Base-by-base conservation (phyloP, 2,329 filamentous ascomycete species). In the Alternaria arborescens region DNA sequence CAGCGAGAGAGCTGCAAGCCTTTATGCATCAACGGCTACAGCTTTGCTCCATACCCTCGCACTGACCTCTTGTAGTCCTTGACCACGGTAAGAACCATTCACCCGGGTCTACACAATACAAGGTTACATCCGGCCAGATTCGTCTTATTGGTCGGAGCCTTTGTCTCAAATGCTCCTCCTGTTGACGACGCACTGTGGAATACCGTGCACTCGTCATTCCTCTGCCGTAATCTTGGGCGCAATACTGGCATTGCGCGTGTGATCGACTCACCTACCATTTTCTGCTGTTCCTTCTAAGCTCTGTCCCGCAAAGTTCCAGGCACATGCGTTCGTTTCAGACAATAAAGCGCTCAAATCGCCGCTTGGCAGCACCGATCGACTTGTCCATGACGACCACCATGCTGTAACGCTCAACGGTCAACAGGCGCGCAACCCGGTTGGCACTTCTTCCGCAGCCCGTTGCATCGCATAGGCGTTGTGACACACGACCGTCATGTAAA, bases 21-120 rank as follows among this genome's bases (percentile, higher is more conserved):
- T 26, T 51, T 26, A 58, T 60, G 58, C 61, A 58, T 38, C 16
- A 46, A 64, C 53, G 50, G 52, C 53, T 65, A 62, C 55, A 44
- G n/a, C 41, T 47, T 65, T 14, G n/a, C 52, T 51, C 53, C 43
- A 55, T 41, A 16, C 48, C 54, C 48, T 55, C 51, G 62, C 60
- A 61, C 60, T 55, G 62, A 58, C 62, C 60, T 65, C 42, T 38
- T 40, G 3, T 26, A 20, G 48, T 42, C 58, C 52, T 50, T 47
- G 32, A 41, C 42, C 22, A 24, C 56, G 56, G 56, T 57, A 55
- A 44, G 56, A 60, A 62, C 60, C 60, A 42, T 62, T 34, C 47
- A 34, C 47, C 34, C 44, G 60, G 60, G 57, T 52, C 52, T 32
- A 43, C 30, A 42, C 22, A 22, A 22, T 34, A 56, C 44, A 41